Base-by-base conservation (phyloP, 768 basidiomycete genomes). In the Boletellus emodensis region DNA sequence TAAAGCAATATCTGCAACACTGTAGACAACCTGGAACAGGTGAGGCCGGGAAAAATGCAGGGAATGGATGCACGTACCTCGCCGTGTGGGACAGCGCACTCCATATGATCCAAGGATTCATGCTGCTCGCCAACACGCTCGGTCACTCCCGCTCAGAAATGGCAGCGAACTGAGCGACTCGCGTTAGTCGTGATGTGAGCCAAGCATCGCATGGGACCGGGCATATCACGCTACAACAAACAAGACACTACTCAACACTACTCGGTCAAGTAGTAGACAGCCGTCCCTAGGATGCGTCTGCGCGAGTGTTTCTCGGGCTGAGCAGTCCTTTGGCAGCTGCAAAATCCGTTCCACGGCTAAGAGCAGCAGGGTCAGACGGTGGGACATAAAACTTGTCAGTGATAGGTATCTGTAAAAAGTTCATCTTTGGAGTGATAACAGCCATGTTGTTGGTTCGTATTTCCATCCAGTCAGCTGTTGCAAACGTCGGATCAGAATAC, bases 381-480 rank as follows among this genome's bases (percentile, higher is more conserved):
- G 86, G 78, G n/a, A 94, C 90, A 68, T 90, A 92, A 71, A 83
- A 95, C 66, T 92, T 85, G 75, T 97, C 94, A 40, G 90, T 73
- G 62, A 98, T 96, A 2, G 95, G 95, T 56, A 95, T 90, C 66
- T 95, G 92, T 17, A 97, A 48, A 22, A 96, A 68, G 64, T 97
- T 97, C 82, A 95, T 93, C 75, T 92, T 93, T 35, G 90, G 90
- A 0, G 95, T 98, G 58, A 97, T 88, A 43, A 96, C 84, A 20
- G 93, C 85, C 86, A 97, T 88, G 56, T 90, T 85, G 67, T 99
- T 97, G 12, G 92, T 95, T 65, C 87, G 88, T 61, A 99, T 94
- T 68, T 97, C 96, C 87, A 97, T 94, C 96, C 96, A 99, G 67
- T 99, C 96, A 44, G 92, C 91, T 68, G 30, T 43, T 15, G 34